These are phyloP conservation scores for Trichosphaerium sp. DNA, from an alignment of 78 protist genomes.

Conservation along the genomic window DNA sequence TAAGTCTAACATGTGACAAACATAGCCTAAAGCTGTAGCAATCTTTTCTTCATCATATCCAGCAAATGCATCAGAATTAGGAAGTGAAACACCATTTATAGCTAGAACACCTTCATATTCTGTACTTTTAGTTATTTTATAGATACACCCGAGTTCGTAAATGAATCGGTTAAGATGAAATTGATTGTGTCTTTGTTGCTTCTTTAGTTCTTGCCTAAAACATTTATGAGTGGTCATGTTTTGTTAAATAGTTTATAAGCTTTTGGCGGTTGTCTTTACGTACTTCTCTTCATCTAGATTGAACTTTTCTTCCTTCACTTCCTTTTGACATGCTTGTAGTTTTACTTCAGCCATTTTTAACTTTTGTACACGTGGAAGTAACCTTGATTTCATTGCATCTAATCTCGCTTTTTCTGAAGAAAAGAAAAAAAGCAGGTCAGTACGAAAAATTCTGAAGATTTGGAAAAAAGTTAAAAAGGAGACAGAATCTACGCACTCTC, in stretches of 20 bases:
- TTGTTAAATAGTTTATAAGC: neutral
- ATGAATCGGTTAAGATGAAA: constrained; percentile 23
- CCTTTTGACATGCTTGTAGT: no score
- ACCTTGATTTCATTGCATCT: no score
- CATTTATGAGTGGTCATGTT: constrained; percentile 10
- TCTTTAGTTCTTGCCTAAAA: constrained; percentile 2
- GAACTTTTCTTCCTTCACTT: no score
- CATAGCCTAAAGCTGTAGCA: constrained; percentile 52
- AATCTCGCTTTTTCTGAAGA: no score
- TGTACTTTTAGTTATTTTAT: no score
- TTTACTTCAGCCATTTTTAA: no score
- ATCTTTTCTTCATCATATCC: constrained; percentile 45
- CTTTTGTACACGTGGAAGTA: no score
- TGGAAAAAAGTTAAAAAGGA: constrained; percentile 1
- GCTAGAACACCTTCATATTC: no score
- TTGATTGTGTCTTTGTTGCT: constrained; percentile 32
- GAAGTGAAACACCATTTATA: constrained; percentile 24
- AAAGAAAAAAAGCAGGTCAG: no score
- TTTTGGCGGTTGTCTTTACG: constrained; percentile 14
- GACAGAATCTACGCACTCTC: constrained; percentile 3
- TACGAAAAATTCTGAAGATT: neutral
- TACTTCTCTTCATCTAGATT: neutral
- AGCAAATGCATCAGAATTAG: constrained; percentile 48
- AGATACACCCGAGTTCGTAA: constrained; percentile 22
- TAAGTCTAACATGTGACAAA: constrained; percentile 31